These are phyloP conservation scores for Mycosphaerelloides madeirae DNA, from an alignment of 2,329 filamentous ascomycete genomes.

Conservation along the genomic window DNA sequence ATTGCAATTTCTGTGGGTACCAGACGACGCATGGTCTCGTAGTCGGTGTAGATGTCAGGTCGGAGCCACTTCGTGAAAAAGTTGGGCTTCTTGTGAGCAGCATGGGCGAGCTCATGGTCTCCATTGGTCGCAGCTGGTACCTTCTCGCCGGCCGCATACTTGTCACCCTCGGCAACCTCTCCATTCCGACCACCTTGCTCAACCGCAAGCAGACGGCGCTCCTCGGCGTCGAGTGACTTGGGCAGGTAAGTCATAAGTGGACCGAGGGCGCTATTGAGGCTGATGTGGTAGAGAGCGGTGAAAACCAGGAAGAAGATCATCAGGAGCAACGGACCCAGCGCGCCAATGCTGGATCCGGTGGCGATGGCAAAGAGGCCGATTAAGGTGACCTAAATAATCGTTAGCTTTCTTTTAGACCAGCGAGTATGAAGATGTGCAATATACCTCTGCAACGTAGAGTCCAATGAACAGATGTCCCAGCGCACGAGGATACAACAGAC, in stretches of 20 bases:
- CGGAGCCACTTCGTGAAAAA: conserved; percentile 66
- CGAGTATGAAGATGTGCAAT: conserved; percentile 14
- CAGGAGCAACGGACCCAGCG: conserved; percentile 63
- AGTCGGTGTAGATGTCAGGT: conserved; percentile 72
- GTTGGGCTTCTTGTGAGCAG: conserved; percentile 49
- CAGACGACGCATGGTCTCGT: conserved; percentile 62
- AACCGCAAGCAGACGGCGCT: conserved; percentile 32
- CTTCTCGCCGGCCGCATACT: conserved; percentile 26
- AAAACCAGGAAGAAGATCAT: conserved; percentile 74
- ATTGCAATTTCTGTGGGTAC: conserved; percentile 58
- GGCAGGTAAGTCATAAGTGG: conserved; percentile 77
- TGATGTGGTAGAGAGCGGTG: conserved; percentile 69
- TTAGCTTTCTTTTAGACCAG: background rate
- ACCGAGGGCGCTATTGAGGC: conserved; percentile 65
- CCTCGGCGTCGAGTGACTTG: conserved; percentile 36
- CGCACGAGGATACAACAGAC: conserved; percentile 79
- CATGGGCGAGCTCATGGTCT: conserved; percentile 28
- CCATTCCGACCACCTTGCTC: conserved; percentile 28
- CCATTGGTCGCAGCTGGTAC: conserved; percentile 21
- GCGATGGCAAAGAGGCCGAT: conserved; percentile 75
- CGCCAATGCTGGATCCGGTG: conserved; percentile 47
- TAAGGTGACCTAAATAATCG: conserved; percentile 51
- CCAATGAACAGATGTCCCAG: conserved; percentile 81
- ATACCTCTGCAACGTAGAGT: conserved; percentile 71
- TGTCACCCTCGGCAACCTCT: conserved; percentile 21